Evolutionary conservation across 192 early-diverging fungal genomes (phyloP), one percentile per base, ranked within the genome.

Genomic region (Coemansia sp.): DNA sequence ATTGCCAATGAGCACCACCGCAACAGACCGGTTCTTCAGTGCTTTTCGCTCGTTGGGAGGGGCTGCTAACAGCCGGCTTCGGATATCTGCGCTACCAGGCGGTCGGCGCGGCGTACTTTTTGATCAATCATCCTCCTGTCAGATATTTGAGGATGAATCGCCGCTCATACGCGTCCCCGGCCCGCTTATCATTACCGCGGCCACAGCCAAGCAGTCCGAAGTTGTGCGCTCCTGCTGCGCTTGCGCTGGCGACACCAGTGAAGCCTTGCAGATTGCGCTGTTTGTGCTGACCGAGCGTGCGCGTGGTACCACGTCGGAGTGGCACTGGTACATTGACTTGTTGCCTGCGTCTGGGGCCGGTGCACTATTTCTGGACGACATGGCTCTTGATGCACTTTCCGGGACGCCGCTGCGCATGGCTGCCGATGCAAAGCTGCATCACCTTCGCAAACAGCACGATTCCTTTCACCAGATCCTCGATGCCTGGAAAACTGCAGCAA

Each of bases 201-300:
- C 54, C 8, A 41, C 43, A 45, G 69, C 75, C 8, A 39, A 12
- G 12, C 18, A 36, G 5, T 73, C 71, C 4, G 67, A 73, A 1
- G 59, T 78, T 22, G 71, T 73, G 8, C 16, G 58, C 12, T 41
- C 12, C 15, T 78, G 76, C 55, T 61, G 69, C 1, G 52, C 16
- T 6, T 45, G 22, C 37, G 37, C 12, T 16, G 54, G 39, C 36
- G 41, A 43, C 0, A 18, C 32, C 45, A 61, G 47, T 21, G 71
- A 73, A 13, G 36, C 65, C 0, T 51, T 63, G 3, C 46, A 59
- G 37, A 45, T 78, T 46, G 55, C 76, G 41, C 71, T 78, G 5
- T 70, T 78, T 55, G 36, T 78, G 13, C 46, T 73, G 36, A 64
- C 71, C 2, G 71, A 78, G 48, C 47, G 56, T 13, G 76, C 71